Conservation (phyloP, 306 rosid species). For the Sechiopsis laciniata region DNA sequence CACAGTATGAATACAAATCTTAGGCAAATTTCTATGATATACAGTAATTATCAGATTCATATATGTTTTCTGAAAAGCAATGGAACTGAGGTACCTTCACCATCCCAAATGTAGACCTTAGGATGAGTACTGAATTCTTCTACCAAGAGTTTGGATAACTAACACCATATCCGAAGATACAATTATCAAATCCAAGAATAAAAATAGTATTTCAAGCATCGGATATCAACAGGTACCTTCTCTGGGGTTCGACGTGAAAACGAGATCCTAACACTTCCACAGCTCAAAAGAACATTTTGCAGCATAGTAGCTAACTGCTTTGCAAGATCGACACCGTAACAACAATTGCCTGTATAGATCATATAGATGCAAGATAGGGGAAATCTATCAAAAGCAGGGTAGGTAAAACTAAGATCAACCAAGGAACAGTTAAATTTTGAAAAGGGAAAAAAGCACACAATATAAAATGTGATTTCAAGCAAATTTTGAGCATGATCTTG, state of each 20-base stretch:
- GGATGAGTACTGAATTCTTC: slow-evolving; percentile 57
- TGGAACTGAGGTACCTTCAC: slow-evolving; percentile 54
- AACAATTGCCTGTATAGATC: slow-evolving; percentile 52
- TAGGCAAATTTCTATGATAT: not conserved
- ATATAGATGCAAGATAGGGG: not conserved
- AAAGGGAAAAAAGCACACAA: slow-evolving; percentile 5
- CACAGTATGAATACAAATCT: not conserved
- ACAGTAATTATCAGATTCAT: slow-evolving; percentile 14
- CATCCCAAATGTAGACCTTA: slow-evolving; percentile 79
- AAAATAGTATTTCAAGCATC: slow-evolving; percentile 1
- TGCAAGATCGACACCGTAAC: slow-evolving; percentile 58
- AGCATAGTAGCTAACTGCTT: slow-evolving; percentile 55
- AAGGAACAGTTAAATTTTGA: not conserved
- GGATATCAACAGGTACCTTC: slow-evolving; percentile 41
- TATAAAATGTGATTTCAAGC: not conserved
- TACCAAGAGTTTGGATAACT: slow-evolving; percentile 57
- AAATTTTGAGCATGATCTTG: not conserved
- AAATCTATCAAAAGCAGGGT: slow-evolving; percentile 11
- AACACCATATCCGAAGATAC: slow-evolving; percentile 20
- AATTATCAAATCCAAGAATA: not conserved
- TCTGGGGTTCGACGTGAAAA: slow-evolving; percentile 83
- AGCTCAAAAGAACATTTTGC: slow-evolving; percentile 77
- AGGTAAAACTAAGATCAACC: not conserved
- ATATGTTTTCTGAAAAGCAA: slow-evolving; percentile 20
- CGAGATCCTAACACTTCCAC: slow-evolving; percentile 75